Conservation (phyloP, 352 stramenopile genomes). For the Aphanomyces cochlioides region DNA sequence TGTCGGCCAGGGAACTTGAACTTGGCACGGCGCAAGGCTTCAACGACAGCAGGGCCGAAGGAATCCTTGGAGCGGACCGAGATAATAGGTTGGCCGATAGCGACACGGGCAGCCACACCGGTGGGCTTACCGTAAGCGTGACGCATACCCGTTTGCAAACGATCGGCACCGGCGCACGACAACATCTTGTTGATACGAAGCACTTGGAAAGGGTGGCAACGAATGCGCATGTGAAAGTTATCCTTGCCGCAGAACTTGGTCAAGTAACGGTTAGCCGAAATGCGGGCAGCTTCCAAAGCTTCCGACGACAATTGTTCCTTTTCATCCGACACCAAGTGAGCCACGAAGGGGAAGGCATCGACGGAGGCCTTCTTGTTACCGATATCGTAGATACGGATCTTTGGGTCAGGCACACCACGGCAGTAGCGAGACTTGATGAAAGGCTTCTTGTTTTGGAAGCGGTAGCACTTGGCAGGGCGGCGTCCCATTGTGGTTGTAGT, state of each 20-base stretch:
- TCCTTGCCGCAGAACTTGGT: constrained; percentile 98
- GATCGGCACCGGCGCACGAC: constrained; percentile 99
- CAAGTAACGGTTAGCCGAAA: constrained; percentile 99
- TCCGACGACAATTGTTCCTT: constrained; percentile 95
- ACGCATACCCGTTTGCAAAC: constrained; percentile 97
- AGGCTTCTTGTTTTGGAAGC: constrained; percentile 99
- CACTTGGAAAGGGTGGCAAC: constrained; percentile 99
- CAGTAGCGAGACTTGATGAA: constrained; percentile 99
- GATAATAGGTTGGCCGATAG: constrained; percentile 98
- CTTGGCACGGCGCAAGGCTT: constrained; percentile 98
- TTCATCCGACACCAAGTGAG: constrained; percentile 94
- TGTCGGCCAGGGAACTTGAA: constrained; percentile 99
- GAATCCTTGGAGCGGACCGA: constrained; percentile 96
- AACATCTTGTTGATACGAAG: constrained; percentile 99
- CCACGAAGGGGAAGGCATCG: constrained; percentile 98
- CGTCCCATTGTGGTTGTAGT: constrained; percentile 54
- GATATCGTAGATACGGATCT: constrained; percentile 99
- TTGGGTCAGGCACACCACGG: constrained; percentile 95
- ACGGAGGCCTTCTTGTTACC: constrained; percentile 98
- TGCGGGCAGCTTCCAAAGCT: constrained; percentile 97
- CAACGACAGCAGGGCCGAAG: constrained; percentile 90
- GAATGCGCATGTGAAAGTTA: constrained; percentile 98
- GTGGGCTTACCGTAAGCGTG: constrained; percentile 99
- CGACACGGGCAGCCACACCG: constrained; percentile 96
- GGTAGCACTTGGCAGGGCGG: constrained; percentile 98